Evolutionary conservation across 257 asterid species (phyloP).

Genomic region (Primulina tabacum): DNA sequence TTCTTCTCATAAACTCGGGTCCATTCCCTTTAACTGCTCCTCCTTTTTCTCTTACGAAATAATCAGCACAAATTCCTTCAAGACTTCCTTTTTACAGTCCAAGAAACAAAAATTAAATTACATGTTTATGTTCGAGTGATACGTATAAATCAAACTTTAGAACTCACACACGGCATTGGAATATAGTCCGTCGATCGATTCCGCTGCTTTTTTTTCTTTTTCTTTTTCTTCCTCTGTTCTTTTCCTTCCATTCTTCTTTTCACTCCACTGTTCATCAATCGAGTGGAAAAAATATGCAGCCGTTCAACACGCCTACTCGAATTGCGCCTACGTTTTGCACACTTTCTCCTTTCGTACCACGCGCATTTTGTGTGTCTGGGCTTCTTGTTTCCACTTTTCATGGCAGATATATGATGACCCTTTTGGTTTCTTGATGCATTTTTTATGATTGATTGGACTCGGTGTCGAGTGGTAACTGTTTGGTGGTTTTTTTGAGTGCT

Average conservation of each 20-base stretch:
- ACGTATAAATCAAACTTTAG: slow-evolving; percentile 9
- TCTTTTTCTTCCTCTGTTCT: not conserved
- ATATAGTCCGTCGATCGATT: slow-evolving; percentile 24
- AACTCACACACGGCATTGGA: slow-evolving; percentile 24
- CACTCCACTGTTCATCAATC: slow-evolving; percentile 23
- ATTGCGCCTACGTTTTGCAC: slow-evolving; percentile 4
- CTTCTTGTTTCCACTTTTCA: slow-evolving; percentile 25
- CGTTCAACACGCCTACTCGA: slow-evolving; percentile 20
- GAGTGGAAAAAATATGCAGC: slow-evolving; percentile 11
- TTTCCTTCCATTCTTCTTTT: slow-evolving; percentile 31
- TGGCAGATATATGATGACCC: slow-evolving; percentile 28
- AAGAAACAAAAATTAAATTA: no score
- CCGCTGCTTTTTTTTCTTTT: not conserved
- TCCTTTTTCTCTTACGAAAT: no score
- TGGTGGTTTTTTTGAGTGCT: not conserved
- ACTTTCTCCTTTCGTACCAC: not conserved
- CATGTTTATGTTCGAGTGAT: not conserved
- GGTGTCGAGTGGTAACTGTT: slow-evolving; percentile 14
- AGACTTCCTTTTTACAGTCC: no score
- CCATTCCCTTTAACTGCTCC: no score
- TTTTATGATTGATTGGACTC: not conserved
- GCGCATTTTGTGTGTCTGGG: slow-evolving; percentile 17
- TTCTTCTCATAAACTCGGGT: no score
- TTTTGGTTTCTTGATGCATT: slow-evolving; percentile 14
- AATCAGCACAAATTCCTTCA: no score